Conservation (phyloP, 441 rosid genomes). For the Populus hybrid region DNA sequence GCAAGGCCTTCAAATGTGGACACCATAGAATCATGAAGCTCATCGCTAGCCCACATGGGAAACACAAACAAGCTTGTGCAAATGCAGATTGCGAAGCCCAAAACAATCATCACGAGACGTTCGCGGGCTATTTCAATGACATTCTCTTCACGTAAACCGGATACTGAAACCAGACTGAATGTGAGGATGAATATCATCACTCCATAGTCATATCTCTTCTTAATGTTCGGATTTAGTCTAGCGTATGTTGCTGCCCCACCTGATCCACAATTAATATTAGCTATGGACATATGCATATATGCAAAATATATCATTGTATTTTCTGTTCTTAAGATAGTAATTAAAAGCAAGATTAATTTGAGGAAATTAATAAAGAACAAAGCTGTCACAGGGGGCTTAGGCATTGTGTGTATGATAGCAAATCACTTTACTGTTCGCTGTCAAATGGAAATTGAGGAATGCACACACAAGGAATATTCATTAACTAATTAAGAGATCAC, state of each 20-base stretch:
- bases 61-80: constrained; percentile 51
- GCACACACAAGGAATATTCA: too few relatives aligned
- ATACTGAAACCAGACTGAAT: constrained; percentile 65
- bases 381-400: too few relatives aligned
- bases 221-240: constrained; percentile 54
- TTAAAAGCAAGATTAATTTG: too few relatives aligned
- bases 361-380: not conserved
- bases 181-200: constrained; percentile 75
- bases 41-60: constrained; percentile 85
- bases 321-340: too few relatives aligned
- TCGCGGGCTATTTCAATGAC: constrained; percentile 48
- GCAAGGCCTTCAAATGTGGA: constrained; percentile 56
- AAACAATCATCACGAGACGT: constrained; percentile 51
- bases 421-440: too few relatives aligned
- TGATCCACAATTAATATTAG: constrained; percentile 1
- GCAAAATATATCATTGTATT: too few relatives aligned
- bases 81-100: constrained; percentile 64
- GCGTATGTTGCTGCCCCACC: constrained; percentile 60
- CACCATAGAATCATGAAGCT: constrained; percentile 58
- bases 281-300: too few relatives aligned
- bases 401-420: too few relatives aligned
- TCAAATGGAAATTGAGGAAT: too few relatives aligned
- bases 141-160: constrained; percentile 44
- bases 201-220: constrained; percentile 66
- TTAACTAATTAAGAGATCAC: not conserved